Base-by-base conservation (phyloP, 23 red algal genomes). In the Gracilaria vermiculophylla region DNA sequence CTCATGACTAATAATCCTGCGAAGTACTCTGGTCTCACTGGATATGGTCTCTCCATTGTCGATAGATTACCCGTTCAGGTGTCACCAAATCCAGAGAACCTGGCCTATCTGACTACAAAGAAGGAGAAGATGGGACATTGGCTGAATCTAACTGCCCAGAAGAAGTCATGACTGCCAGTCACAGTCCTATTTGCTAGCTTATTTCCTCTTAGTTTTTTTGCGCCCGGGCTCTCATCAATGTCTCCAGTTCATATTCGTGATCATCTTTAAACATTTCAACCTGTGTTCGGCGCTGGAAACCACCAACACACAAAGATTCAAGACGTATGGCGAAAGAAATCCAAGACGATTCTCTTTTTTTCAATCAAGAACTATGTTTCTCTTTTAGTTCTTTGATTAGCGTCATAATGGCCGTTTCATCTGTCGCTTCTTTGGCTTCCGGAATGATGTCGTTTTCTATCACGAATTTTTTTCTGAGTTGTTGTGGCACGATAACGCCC, bases 1-100 rank as follows among this genome's bases (percentile, higher is more conserved):
- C 72, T 98, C 31, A 98, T 98, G 96, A 98, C 96, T 42, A 98
- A 98, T 80, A 98, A 98, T 67, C 96, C 96, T 36, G 78, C 79
- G 10, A 98, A 98, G 77, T 98, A 98, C 82, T 95, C 81, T 36
- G 96, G 96, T 17, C 86, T 98, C 14, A 34, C 91, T 35, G 96
- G 96, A 5, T 95, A 98, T 35, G 92, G 91, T 0, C 77, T 98
- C 33, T 66, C 60, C 1, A 98, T 98, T 58, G 82, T 90, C 23
- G 96, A 98, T 34, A 88, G 96, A 56, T 77, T 95, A 62, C 92
- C 90, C 0, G 86, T 95, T 60, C 79, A 86, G 23, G 62, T 95
- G 15, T 52, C 64, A 17, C 86, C 96, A 36, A 98, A 94, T 67
- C 82, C 77, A 62, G 76, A 91, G 82, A 98, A 98, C 71, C 49